Percentiles rank a stretch among this genome's conserved stretches.
Conservation (phyloP, 108 stramenopile genomes). For the Nitzschia sp. region DNA sequence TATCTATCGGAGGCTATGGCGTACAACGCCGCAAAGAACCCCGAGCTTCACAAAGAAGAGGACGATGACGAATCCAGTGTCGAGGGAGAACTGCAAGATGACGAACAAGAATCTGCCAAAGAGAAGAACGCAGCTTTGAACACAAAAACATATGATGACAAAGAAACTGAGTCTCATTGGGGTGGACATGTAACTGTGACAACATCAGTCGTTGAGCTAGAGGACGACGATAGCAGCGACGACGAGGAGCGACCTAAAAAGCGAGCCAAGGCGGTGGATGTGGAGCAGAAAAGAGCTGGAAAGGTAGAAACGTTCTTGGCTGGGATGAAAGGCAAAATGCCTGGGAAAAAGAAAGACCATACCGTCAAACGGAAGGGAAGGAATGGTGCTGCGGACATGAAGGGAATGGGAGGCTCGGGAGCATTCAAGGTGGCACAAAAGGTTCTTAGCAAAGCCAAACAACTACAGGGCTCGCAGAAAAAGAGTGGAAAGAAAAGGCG, state of each 20-base stretch:
- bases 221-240: slow-evolving; percentile 47
- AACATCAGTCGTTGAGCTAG: slow-evolving; percentile 58
- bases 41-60: not conserved
- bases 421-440: slow-evolving; percentile 78
- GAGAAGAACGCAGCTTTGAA: slow-evolving; percentile 22
- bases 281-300: slow-evolving; percentile 65
- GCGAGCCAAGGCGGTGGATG: slow-evolving; percentile 49
- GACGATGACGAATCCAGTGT: slow-evolving; percentile 19
- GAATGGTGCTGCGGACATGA: slow-evolving; percentile 82
- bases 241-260: slow-evolving; percentile 31
- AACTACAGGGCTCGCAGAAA: slow-evolving; percentile 3
- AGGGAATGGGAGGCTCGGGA: slow-evolving; percentile 67
- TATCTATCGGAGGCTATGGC: slow-evolving; percentile 29
- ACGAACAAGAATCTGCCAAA: slow-evolving; percentile 18
- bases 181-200: slow-evolving; percentile 81
- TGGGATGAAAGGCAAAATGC: slow-evolving; percentile 68
- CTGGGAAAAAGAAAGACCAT: slow-evolving; percentile 45
- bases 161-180: slow-evolving; percentile 55
- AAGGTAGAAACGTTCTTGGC: slow-evolving; percentile 67
- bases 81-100: not conserved
- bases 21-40: not conserved
- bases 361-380: slow-evolving; percentile 57
- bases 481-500: slow-evolving; percentile 4
- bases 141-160: slow-evolving; percentile 59
- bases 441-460: slow-evolving; percentile 38